phyloP scores from a whole-genome alignment of 257 asterid species.

The Rauvolfia tetraphylla region DNA sequence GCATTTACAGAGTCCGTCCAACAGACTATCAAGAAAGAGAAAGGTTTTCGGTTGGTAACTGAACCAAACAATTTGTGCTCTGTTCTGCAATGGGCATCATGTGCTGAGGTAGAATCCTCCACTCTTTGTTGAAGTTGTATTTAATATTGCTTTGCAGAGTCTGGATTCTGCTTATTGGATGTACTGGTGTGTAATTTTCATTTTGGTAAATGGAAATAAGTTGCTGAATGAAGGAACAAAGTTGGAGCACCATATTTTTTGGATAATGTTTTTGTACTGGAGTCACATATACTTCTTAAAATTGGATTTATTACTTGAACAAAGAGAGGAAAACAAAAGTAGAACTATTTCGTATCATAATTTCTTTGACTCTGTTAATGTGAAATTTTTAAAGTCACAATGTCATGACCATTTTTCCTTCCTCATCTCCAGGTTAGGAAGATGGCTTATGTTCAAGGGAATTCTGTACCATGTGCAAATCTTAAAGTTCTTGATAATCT shows the following conservation, averaged over 20 bases:
- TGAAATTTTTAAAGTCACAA: neutral
- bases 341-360: neutral
- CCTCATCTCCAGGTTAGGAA: constrained; percentile 67
- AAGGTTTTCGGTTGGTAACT: constrained; percentile 70
- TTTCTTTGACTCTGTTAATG: neutral
- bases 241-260: neutral
- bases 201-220: neutral
- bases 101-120: constrained; percentile 60
- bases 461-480: constrained; percentile 79
- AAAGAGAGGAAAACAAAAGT: neutral
- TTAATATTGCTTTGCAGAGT: neutral
- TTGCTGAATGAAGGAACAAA: neutral
- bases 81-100: constrained; percentile 70
- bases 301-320: neutral
- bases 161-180: constrained; percentile 3
- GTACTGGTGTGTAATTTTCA: neutral
- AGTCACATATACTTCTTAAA: neutral
- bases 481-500: constrained; percentile 79
- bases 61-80: constrained; percentile 65
- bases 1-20: constrained; percentile 33
- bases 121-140: neutral
- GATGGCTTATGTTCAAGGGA: constrained; percentile 72
- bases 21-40: constrained; percentile 37
- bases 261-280: neutral
- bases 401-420: constrained; percentile 1